Evolutionary conservation across 176 grass and related monocot species (phyloP), one percentile per base, ranked within the genome.

Genomic region (Raddia distichophylla): DNA sequence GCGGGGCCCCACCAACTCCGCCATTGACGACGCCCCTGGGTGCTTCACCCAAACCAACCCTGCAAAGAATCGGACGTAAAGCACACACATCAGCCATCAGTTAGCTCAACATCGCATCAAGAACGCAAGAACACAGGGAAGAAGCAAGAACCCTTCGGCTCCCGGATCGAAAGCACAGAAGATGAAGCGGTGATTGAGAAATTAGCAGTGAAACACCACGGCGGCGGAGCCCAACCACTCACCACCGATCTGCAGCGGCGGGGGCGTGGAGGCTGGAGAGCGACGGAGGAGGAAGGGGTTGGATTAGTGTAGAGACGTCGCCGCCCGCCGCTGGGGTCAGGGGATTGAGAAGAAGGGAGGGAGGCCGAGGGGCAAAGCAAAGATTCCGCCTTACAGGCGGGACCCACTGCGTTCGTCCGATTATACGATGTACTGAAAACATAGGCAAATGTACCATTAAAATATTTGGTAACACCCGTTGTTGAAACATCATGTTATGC

Each of bases 1-100:
- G 50, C 89, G 89, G 78, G 86, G 86, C 6, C 89, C 92, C 55
- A 94, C 79, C 69, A 91, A 78, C 78, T 87, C 89, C 55, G 83
- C 89, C 92, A 89, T 94, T 2, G 71, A 15, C 66, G 15, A 54
- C 27, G 4, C 19, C 46, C 65, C 46, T 68, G 4, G 16, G 16
- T 2, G 12, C 67, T 5, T 49, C 11, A 43, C 46, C 20, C 20
- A 4, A 60, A 19, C 60, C 11, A 67, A 86, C 66, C 77, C 59
- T 55, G 68, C 67, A 46, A 58, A 35, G 48, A 48, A 66, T n/a
- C 49, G 2, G 3, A 7, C 50, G 35, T 22, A 56, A 32, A 2
- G 53, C 8, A 67, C 3, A 54, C 12, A 13, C 43, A 7, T 40
- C 62, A 47, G 4, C 48, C 79, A 40, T 40, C 37, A 40, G 37